Base-by-base conservation (phyloP, 176 grass and related monocot genomes). In the Phoenix dactylifera region DNA sequence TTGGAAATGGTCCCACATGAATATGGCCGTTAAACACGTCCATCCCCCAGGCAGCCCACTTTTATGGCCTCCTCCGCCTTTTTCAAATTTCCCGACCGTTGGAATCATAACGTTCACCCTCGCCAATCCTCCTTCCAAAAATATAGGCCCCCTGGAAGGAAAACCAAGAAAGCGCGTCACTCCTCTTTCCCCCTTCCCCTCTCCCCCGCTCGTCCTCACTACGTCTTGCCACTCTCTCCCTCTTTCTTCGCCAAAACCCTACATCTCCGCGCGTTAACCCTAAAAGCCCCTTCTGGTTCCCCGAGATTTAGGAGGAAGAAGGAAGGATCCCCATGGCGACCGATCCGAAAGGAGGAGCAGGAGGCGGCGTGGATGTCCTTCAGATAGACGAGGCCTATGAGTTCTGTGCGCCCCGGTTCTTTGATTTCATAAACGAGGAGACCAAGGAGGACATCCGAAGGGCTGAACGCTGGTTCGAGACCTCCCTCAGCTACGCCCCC, bases 381-480 rank as follows among this genome's bases (percentile, higher is more conserved):
- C 81, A 69, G 72, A 54, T 92, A 24, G 85, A 98, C 57, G 73
- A 86, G 64, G 57, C 60, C 5, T 98, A 98, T 74, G 94, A 98
- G 73, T 98, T 93, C 74, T 72, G 67, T 28, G 94, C 94, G 22
- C 94, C 94, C 4, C 79, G 26, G 55, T 98, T 79, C 84, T 98
- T 93, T 66, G 85, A 98, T 65, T 93, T 98, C 73, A 23, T 67
- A 63, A 56, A 54, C 63, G 76, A 83, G 15, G 94, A 98, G 67
- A 86, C 82, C 25, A 72, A 89, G 19, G 82, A 81, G 30, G 67
- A 80, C 2, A 28, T 98, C 16, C 65, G 59, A 44, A 64, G 57
- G 50, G 88, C 88, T 17, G 94, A 93, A 76, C 29, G 76, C 49
- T 98, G 94, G 94, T 98, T 98, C 76, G 73, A 93, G 73, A 75